A percentile compares a stretch with the other conserved stretches of the same genome.
phyloP scores from a whole-genome alignment of 2,329 filamentous ascomycete species.

The Basipetospora chlamydospora region DNA sequence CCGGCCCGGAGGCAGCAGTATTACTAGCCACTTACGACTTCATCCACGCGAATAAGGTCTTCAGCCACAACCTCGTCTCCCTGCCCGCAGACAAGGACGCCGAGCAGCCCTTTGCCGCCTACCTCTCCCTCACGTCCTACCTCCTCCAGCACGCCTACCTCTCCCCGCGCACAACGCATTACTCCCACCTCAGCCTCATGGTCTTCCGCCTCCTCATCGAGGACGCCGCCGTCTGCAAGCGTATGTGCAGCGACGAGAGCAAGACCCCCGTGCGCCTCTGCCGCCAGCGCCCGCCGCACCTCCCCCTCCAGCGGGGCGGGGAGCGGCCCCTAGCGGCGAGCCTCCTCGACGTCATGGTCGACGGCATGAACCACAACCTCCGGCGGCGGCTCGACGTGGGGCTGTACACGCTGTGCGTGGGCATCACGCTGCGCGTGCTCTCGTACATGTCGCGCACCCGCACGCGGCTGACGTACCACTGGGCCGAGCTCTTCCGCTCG shows the following conservation, averaged over 20 bases:
- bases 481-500: conserved; percentile 87
- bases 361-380: conserved; percentile 89
- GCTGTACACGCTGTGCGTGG: conserved; percentile 69
- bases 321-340: conserved; percentile 62
- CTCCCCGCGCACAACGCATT: conserved; percentile 61
- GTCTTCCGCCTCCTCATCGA: conserved; percentile 77
- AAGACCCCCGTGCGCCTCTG: conserved; percentile 68
- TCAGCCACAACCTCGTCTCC: conserved; percentile 71
- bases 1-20: conserved; percentile 63
- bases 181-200: conserved; percentile 74
- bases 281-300: conserved; percentile 72
- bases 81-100: conserved; percentile 45
- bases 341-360: conserved; percentile 75
- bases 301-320: conserved; percentile 58
- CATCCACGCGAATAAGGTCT: conserved; percentile 84
- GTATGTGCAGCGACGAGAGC: conserved; percentile 66
- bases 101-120: conserved; percentile 64
- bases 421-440: conserved; percentile 68
- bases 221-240: conserved; percentile 67
- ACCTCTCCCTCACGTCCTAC: conserved; percentile 83
- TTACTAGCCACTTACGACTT: conserved; percentile 87
- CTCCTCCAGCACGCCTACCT: conserved; percentile 86
- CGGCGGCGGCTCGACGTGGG: conserved; percentile 70
- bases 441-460: conserved; percentile 73
- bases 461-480: conserved; percentile 76